Evolutionary conservation across 495 filamentous ascomycete genomes (phyloP), one percentile per base, ranked within the genome.

Genomic region (Cercophora sp.): DNA sequence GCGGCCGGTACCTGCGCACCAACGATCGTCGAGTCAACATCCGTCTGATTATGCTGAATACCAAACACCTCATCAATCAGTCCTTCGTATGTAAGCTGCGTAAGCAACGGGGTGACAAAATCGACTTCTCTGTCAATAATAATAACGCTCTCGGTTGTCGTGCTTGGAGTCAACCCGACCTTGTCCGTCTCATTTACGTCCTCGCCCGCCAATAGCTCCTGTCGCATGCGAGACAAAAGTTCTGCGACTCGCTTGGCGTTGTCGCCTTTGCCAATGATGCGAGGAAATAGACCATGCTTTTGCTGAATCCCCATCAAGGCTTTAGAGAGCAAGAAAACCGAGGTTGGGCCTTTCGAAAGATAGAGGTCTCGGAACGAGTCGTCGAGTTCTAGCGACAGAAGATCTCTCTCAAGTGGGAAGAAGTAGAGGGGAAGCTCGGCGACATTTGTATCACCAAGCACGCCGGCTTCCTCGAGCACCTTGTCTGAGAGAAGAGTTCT

Each of bases 251-350:
- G 82, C 53, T 90, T 87, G 16, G 91, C 91, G 70, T 95, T 85
- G 64, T 97, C 91, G 16, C 94, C 94, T 70, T 99, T 99, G 34
- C 94, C 94, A 35, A 94, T 84, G 58, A 99, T 94, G 6, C 91
- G 83, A 27, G 94, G 93, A 60, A 97, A 97, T 41, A 97, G 84
- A 5, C 94, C 94, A 68, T 96, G 84, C 54, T 84, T 83, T 64
- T 89, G 85, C 66, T 99, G 94, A 48, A 96, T 84, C 19, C 80
- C 83, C 94, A 99, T 97, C 49, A 99, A 75, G n/a, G 94, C 92
- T 64, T 85, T 85, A 37, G 94, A 89, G 46, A 91, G 79, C 19
- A 93, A 78, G 62, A 91, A 96, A 24, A 91, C 84, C 22, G 87
- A 83, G 2, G 91, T 95, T 19, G 91, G 88, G 66, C 97, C 90